These are phyloP conservation scores for Candida glucosophila DNA, from an alignment of 1,139 yeast species.

Conservation along the genomic window DNA sequence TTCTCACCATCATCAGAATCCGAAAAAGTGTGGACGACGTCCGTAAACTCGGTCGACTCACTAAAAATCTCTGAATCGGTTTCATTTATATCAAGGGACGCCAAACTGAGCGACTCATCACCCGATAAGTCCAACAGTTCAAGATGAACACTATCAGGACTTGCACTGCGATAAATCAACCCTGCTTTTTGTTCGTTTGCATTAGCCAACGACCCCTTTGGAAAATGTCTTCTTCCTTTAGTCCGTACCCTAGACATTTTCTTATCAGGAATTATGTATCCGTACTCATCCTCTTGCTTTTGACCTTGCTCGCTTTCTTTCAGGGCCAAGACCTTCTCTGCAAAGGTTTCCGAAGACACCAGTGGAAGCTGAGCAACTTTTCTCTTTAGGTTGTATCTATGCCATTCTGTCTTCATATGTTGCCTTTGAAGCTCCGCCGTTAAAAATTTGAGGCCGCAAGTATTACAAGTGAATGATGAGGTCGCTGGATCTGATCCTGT, in stretches of 20 bases:
- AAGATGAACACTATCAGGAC: constrained; percentile 1
- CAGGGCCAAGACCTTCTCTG: constrained; percentile 51
- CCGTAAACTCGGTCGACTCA: constrained; percentile 59
- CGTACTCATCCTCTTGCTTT: constrained; percentile 50
- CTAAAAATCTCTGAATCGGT: no score
- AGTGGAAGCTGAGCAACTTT: constrained; percentile 82
- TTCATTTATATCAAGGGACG: no score
- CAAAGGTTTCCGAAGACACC: constrained; percentile 71
- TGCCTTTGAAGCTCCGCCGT: constrained; percentile 73
- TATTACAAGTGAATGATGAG: constrained; percentile 65
- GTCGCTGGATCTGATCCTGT: constrained; percentile 27
- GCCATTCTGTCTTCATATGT: constrained; percentile 98
- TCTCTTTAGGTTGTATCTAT: constrained; percentile 83
- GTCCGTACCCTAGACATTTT: constrained; percentile 3
- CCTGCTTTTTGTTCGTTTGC: constrained; percentile 18
- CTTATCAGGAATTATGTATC: constrained; percentile 23
- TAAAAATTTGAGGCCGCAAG: constrained; percentile 74
- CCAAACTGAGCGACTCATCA: no score
- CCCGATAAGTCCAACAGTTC: no score
- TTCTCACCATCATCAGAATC: constrained; percentile 25
- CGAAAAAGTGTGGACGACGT: constrained; percentile 25
- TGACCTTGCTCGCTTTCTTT: constrained; percentile 12
- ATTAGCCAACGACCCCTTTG: constrained; percentile 9
- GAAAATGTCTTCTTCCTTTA: constrained; percentile 6
- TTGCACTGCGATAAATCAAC: constrained; percentile 54